phyloP scores from a whole-genome alignment of 495 filamentous ascomycete species.

The Bombardia bombarda region DNA sequence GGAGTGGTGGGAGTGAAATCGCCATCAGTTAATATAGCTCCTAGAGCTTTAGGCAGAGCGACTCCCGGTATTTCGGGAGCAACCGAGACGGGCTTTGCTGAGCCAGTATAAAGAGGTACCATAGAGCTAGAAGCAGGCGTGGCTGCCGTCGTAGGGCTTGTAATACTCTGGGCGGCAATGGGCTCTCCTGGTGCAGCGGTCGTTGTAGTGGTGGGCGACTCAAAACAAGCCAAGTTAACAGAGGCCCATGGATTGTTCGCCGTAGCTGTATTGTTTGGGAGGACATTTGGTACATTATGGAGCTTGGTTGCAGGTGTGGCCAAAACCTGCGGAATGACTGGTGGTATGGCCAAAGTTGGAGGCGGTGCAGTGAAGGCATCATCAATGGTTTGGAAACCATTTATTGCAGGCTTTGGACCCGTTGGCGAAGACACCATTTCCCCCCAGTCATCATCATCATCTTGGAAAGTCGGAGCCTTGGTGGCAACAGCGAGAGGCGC shows the following conservation, averaged over 20 bases:
- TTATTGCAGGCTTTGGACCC: slow-evolving; percentile 8
- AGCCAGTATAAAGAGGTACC: too few species aligned
- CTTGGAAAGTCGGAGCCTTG: neutral
- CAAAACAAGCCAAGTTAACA: slow-evolving; percentile 33
- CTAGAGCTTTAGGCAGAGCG: too few species aligned
- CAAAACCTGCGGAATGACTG: neutral
- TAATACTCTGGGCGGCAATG: too few species aligned
- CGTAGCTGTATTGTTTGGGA: neutral
- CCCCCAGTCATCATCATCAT: slow-evolving; percentile 43
- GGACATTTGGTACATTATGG: neutral
- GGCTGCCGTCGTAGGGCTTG: too few species aligned
- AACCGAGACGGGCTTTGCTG: too few species aligned
- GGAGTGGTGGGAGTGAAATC: slow-evolving; percentile 4
- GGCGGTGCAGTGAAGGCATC: slow-evolving; percentile 5
- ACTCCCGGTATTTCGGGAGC: too few species aligned
- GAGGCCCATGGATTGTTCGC: slow-evolving; percentile 23
- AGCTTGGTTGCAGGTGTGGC: neutral
- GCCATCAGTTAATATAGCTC: neutral
- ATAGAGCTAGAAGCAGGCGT: too few species aligned
- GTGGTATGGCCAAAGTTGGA: neutral
- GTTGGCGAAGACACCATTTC: slow-evolving; percentile 46
- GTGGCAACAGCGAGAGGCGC: neutral
- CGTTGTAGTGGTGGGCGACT: slow-evolving; percentile 9
- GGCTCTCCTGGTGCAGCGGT: too few species aligned
- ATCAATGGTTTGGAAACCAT: slow-evolving; percentile 3